Evolutionary conservation across 805 yeast species (phyloP).

Genomic region (Teunomyces aglyptinius): DNA sequence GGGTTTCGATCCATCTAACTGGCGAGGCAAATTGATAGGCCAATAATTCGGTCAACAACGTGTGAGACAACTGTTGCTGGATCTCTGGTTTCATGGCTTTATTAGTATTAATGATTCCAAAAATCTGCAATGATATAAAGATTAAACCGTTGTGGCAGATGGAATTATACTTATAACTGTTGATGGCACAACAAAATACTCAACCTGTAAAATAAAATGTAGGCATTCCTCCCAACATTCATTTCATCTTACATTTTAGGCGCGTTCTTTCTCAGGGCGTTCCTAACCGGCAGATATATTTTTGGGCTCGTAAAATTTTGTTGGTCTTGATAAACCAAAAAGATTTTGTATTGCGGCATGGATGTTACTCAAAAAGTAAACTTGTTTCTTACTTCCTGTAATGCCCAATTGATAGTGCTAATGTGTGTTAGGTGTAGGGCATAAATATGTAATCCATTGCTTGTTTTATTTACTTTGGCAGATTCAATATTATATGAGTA

Average conservation of each 20-base stretch:
- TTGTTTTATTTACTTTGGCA: too few species aligned
- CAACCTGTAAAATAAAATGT: not conserved
- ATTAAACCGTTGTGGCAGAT: not conserved
- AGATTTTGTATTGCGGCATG: not conserved
- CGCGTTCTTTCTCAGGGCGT: not conserved
- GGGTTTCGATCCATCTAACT: conserved; percentile 99
- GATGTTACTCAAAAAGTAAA: not conserved
- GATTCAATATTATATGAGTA: too few species aligned
- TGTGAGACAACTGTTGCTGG: conserved; percentile 96
- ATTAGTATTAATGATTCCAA: not conserved
- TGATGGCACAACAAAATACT: conserved; percentile 1
- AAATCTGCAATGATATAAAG: not conserved
- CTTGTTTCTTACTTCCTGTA: too few species aligned
- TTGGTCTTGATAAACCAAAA: not conserved
- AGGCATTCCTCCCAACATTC: conserved; percentile 3
- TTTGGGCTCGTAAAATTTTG: conserved; percentile 1
- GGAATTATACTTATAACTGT: conserved; percentile 1
- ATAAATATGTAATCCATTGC: too few species aligned
- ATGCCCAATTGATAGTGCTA: too few species aligned
- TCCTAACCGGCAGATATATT: not conserved
- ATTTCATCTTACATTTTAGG: not conserved
- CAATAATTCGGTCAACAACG: conserved; percentile 87
- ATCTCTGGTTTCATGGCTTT: conserved; percentile 83
- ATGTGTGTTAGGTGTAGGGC: too few species aligned
- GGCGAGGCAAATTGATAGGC: conserved; percentile 99